Evolutionary conservation across 2,329 filamentous ascomycete genomes (phyloP), one percentile per base, ranked within the genome.

Genomic region (Colletotrichum kahawae): DNA sequence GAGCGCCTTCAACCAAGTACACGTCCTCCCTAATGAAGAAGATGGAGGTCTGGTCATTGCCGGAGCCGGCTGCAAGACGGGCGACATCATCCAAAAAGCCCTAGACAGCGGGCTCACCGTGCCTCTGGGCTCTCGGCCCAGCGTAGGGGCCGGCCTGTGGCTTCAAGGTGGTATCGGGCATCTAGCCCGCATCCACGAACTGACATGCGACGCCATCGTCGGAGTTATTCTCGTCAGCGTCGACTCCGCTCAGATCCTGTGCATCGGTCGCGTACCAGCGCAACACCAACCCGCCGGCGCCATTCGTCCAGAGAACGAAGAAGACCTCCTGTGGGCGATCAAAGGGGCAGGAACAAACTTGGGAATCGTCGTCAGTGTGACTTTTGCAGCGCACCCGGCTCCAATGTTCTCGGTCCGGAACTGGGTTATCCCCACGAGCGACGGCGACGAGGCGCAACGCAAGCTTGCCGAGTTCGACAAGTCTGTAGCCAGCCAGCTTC

Each of bases 151-250:
- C 0, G 92, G 92, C 0, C 77, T 91, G 16, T 93, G 90, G 90
- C 83, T 93, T 62, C 91, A 93, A 83, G 92, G 92, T 54, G 91
- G 92, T 67, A 91, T 93, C 64, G 91, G 91, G 3, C 90, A 92
- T 77, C 82, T 92, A n/a, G 79, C 88, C 43, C 85, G 91, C 73
- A 70, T 85, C 10, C 81, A 91, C 76, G 91, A 92, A 2, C 89
- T 93, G 14, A 76, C 90, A 4, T 92, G 90, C 77, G 91, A 93
- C 77, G 80, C 87, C 59, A 89, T 93, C 60, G 80, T 92, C n/a
- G 91, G 92, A 76, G 91, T 89, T 24, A 86, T 93, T 3, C 14
- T 93, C 31, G 87, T 93, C 80, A 88, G 87, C 77, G 86, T 90
- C 68, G 79, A 83, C 1, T 87, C 87, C 43, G 83, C 87, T 34